Base-by-base conservation (phyloP, 768 basidiomycete species). In the Suillus subaureus region DNA sequence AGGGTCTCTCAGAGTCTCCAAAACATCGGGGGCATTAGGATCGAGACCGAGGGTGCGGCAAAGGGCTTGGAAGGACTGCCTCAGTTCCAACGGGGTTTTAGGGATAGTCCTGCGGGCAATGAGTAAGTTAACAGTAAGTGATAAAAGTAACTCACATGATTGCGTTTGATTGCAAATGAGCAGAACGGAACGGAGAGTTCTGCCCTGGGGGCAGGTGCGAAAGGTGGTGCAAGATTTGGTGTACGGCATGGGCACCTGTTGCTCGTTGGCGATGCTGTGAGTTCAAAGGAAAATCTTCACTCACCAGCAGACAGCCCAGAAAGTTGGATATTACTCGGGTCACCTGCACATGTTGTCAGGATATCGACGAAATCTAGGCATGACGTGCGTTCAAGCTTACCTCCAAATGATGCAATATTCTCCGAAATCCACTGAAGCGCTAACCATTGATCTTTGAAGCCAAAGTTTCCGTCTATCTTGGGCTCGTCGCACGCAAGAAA, bases 361-460 rank as follows among this genome's bases (percentile, higher is more conserved):
- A 68, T 62, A n/a, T 9, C 6, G 7, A 13, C 37, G 16, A n/a
- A 52, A n/a, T 56, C 18, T 33, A n/a, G 35, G 47, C n/a, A 37
- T 40, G n/a, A 13, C n/a, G 16, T 56, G n/a, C 37, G 2, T 7
- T 26, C 37, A 49, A n/a, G 0, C 78, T 62, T 71, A 86, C 91
- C 92, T 74, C 91, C 92, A 67, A 93, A 93, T 0, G 78, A 77
- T 45, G 74, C 74, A 26, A 93, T 91, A 69, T 93, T 90, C 21
- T 84, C 84, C 55, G 80, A 84, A 31, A 93, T 79, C 91, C 91
- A 93, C 69, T 84, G 78, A n/a, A 93, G 71, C 1, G 87, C 91
- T 23, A 90, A 71, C 91, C 91, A 93, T 70, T 91, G 90, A 70
- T 93, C 92, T 75, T 92, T 93, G 79, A 93, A 93, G 1, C 92